Evolutionary conservation across 306 rosid species (phyloP), one percentile per base, ranked within the genome.

Genomic region (Trifolium repens): DNA sequence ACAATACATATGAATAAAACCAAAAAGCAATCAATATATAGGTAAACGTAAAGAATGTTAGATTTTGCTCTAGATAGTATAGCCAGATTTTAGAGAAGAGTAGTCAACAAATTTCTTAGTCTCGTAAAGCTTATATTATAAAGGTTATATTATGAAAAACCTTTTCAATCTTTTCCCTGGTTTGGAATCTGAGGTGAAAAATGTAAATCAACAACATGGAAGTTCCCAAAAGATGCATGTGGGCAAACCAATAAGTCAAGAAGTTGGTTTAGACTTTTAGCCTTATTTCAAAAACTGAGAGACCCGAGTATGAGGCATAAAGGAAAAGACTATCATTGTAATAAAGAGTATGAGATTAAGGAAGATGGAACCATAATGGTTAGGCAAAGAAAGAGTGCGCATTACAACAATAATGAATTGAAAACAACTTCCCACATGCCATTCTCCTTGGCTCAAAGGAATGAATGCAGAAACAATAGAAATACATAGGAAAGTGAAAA

Each of bases 221-320:
- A 27, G 37, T 14, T 30, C 17, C 17, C 46, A 47, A 67, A 37
- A 35, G 34, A 44, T 67, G 35, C 67, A 39, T n/a, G 34, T 22
- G 0, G 1, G 7, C 39, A 72, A 63, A 64, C 15, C 14, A 9
- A 19, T 53, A 53, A 9, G 11, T 8, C 12, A 53, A 53, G 12
- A 53, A 53, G 27, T 17, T 17, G 55, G 14, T 78, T 26, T 43
- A 30, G 63, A 43, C 11, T 77, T 42, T 27, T 27, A 30, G 62
- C 70, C 8, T 46, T 16, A 17, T 67, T 17, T 74, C 50, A 34
- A 27, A 27, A 27, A 27, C 32, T 3, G 32, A 27, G 32, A 27
- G 32, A 27, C 32, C 32, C 32, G 32, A 27, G 32, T 27, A 27
- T 3, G 32, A 27, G 32, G 32, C 0, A 2, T 2, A 27, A 27